phyloP scores from a whole-genome alignment of 2,329 filamentous ascomycete genomes.

The Aureobasidium sp. region DNA sequence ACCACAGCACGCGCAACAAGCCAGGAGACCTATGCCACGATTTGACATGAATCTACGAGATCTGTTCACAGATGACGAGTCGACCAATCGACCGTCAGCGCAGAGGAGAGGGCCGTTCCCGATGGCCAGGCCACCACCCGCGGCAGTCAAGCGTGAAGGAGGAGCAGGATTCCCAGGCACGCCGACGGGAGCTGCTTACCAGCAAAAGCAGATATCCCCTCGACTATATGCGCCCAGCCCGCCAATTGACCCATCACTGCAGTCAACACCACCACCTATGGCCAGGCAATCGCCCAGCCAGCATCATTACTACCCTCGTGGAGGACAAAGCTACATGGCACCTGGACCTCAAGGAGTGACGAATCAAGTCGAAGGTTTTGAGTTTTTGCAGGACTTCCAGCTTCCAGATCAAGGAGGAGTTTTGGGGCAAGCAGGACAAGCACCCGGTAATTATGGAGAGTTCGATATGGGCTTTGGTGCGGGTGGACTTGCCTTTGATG shows the following conservation, averaged over 20 bases:
- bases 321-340: background rate
- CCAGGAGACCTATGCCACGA: conserved; percentile 36
- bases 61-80: conserved; percentile 39
- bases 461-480: conserved; percentile 52
- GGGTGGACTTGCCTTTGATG: conserved; percentile 25
- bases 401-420: background rate
- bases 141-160: background rate
- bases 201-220: conserved; percentile 7
- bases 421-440: conserved; percentile 7
- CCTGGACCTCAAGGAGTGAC: background rate
- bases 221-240: background rate
- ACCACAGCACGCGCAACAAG: background rate
- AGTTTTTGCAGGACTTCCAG: conserved; percentile 46
- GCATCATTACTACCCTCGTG: conserved; percentile 4
- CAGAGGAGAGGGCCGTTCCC: conserved; percentile 20
- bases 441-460: conserved; percentile 40
- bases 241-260: conserved; percentile 10
- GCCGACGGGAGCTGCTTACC: background rate
- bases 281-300: conserved; percentile 6
- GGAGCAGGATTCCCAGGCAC: background rate
- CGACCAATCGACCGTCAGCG: conserved; percentile 27
- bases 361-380: conserved; percentile 25
- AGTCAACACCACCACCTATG: background rate
- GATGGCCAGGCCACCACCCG: background rate
- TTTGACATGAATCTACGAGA: conserved; percentile 52